Percentiles rank a stretch among this genome's conserved stretches.
Conservation (phyloP, 768 basidiomycete species). For the Naganishia onofrii region DNA sequence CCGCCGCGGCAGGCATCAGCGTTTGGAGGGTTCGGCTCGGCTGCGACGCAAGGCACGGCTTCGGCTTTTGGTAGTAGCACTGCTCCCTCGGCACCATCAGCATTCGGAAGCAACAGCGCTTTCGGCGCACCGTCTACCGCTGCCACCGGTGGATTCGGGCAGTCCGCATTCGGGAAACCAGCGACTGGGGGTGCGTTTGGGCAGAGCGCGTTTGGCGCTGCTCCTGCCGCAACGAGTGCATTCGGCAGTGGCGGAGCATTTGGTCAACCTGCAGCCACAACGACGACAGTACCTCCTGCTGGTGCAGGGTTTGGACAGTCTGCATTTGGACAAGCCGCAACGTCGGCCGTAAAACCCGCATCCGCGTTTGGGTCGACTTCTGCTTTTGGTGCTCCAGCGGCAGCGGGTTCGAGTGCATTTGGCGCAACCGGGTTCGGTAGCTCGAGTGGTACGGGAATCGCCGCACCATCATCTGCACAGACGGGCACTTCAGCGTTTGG, state of each 20-base stretch:
- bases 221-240: conserved; percentile 11
- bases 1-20: background rate
- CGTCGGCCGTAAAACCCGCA: background rate
- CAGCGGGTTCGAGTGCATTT: background rate
- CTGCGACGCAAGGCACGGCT: background rate
- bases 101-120: conserved; percentile 4
- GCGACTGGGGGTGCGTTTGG: conserved; percentile 23
- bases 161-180: conserved; percentile 21
- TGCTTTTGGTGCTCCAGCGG: conserved; percentile 11
- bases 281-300: background rate
- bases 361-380: conserved; percentile 21
- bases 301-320: conserved; percentile 9
- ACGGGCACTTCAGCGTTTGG: conserved; percentile 10
- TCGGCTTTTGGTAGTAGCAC: conserved; percentile 13
- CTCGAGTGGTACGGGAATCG: background rate
- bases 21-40: background rate
- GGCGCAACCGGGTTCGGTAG: background rate
- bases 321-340: conserved; percentile 8
- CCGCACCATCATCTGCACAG: background rate
- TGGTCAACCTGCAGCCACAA: background rate
- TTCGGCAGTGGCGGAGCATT: conserved; percentile 8
- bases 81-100: background rate
- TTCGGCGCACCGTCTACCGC: conserved; percentile 22
- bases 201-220: conserved; percentile 24
- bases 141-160: conserved; percentile 13